A percentile compares a stretch with the other conserved stretches of the same genome.
Conservation (phyloP, 345 rosid species). For the Nasturtium officinale region DNA sequence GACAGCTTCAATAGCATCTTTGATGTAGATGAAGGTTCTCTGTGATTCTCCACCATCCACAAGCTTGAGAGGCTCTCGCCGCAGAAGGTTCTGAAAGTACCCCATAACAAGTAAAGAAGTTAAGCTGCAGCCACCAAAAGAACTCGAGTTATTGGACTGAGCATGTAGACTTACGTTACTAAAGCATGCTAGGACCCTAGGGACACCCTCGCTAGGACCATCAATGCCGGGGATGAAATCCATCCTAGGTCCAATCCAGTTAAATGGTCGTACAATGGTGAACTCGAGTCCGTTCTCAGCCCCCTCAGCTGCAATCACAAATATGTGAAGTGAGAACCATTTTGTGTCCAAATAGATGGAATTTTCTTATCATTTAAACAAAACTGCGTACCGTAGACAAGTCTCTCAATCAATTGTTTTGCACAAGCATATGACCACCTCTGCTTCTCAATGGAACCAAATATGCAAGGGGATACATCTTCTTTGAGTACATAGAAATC, state of each 20-base stretch:
- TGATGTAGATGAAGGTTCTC: slow-evolving; percentile 90
- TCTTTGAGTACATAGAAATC: slow-evolving; percentile 88
- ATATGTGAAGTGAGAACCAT: slow-evolving; percentile 7
- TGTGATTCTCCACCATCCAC: slow-evolving; percentile 98
- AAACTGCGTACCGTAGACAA: slow-evolving; percentile 68
- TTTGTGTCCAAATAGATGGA: not conserved
- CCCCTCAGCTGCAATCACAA: slow-evolving; percentile 80
- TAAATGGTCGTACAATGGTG: slow-evolving; percentile 97
- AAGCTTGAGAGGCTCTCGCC: slow-evolving; percentile 89
- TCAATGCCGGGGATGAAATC: slow-evolving; percentile 99
- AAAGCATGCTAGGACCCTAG: slow-evolving; percentile 97
- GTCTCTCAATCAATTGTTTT: slow-evolving; percentile 98
- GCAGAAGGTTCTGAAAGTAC: slow-evolving; percentile 63
- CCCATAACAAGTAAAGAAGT: not conserved
- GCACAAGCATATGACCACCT: slow-evolving; percentile 99
- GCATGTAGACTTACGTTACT: slow-evolving; percentile 67
- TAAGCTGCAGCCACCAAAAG: not conserved
- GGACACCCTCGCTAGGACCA: slow-evolving; percentile 99
- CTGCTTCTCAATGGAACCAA: slow-evolving; percentile 98
- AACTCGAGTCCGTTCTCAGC: slow-evolving; percentile 94
- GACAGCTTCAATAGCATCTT: slow-evolving; percentile 99
- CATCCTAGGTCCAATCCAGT: slow-evolving; percentile 99
- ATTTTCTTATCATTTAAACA: not conserved
- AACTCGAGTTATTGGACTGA: not conserved
- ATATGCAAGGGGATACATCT: slow-evolving; percentile 93